These are phyloP conservation scores for Aspergillus sp. DNA, from an alignment of 2,329 filamentous ascomycete genomes.

Conservation along the genomic window DNA sequence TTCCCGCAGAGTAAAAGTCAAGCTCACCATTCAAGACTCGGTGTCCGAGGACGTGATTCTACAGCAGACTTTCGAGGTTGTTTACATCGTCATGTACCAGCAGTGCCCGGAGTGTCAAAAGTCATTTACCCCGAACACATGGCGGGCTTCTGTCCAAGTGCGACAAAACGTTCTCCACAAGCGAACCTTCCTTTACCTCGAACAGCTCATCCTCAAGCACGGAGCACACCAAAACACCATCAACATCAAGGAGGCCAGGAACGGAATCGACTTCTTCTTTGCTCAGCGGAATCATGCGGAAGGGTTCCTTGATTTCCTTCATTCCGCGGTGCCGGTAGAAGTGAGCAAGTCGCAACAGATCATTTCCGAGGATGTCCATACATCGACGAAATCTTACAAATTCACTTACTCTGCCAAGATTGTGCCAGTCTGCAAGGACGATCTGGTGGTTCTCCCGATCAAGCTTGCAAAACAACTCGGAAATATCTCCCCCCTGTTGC, in stretches of 20 bases:
- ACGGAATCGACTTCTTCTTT: constrained; percentile 96
- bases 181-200: constrained; percentile 77
- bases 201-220: constrained; percentile 95
- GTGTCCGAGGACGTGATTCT: constrained; percentile 10
- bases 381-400: constrained; percentile 87
- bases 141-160: constrained; percentile 90
- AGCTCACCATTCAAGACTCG: constrained; percentile 15
- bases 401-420: constrained; percentile 88
- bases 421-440: constrained; percentile 95
- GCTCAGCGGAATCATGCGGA: constrained; percentile 85
- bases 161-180: constrained; percentile 97
- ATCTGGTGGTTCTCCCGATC: constrained; percentile 88
- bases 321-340: constrained; percentile 74
- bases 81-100: constrained; percentile 48
- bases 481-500: constrained; percentile 81
- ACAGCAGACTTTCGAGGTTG: constrained; percentile 14
- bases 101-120: constrained; percentile 96
- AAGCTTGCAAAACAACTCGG: constrained; percentile 83
- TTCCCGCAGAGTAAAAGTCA: constrained; percentile 14
- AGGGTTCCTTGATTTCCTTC: constrained; percentile 87
- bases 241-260: constrained; percentile 96
- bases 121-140: constrained; percentile 94
- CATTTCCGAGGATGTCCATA: constrained; percentile 91
- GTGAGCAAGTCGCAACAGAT: constrained; percentile 87
- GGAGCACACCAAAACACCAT: constrained; percentile 87